phyloP scores from a whole-genome alignment of 2,329 filamentous ascomycete species.

The Sclerotinia spermophila region DNA sequence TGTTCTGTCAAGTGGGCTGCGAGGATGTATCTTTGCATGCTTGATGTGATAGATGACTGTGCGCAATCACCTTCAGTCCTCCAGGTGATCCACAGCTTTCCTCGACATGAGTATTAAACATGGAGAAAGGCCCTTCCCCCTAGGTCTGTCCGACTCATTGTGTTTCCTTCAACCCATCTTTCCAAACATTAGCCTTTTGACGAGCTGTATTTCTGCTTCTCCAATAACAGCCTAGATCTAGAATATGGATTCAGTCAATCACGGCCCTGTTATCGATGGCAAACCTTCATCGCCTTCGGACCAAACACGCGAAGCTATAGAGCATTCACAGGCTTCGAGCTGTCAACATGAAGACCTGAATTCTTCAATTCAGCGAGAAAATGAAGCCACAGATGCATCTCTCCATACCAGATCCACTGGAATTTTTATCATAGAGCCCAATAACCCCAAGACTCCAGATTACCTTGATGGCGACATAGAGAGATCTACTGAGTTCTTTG shows the following conservation, averaged over 20 bases:
- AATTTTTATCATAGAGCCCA: slow-evolving; percentile 11
- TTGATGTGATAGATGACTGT: slow-evolving; percentile 12
- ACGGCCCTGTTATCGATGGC: background rate
- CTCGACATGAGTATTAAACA: slow-evolving; percentile 8
- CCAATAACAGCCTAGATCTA: background rate
- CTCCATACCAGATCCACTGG: background rate
- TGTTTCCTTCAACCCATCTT: background rate
- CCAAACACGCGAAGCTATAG: background rate
- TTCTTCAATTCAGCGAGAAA: background rate
- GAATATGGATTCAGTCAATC: background rate
- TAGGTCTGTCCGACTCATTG: background rate
- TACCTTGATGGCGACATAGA: background rate
- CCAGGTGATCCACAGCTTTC: slow-evolving; percentile 1
- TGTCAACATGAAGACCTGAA: background rate
- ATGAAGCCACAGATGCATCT: background rate
- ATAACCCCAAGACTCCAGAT: background rate
- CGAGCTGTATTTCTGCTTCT: background rate
- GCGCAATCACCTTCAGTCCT: background rate
- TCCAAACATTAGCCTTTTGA: background rate
- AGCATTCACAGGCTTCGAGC: background rate
- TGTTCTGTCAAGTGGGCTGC: background rate
- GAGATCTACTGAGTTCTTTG: background rate
- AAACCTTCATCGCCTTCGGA: background rate
- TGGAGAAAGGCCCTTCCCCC: background rate
- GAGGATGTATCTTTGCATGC: background rate